Base-by-base conservation (phyloP, 768 basidiomycete genomes). In the Suillus alpinus region DNA sequence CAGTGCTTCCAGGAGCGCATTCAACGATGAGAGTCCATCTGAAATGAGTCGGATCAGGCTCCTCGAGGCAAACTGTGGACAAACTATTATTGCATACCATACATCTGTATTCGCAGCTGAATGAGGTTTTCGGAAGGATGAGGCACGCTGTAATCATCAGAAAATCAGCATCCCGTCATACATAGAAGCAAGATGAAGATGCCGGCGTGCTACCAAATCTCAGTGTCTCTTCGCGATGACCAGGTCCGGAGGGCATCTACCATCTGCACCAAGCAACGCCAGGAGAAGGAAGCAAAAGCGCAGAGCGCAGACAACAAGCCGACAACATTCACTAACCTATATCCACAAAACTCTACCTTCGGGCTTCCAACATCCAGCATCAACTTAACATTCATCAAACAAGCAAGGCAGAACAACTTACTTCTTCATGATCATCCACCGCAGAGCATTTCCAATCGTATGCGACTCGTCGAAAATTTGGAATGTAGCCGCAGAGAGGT, bases 361-460 rank as follows among this genome's bases (percentile, higher is more conserved):
- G 96, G 93, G 71, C 96, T 98, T 68, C 60, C 32, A 60, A n/a
- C 37, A 10, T 56, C 41, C 62, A 41, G 58, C 43, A 3, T n/a
- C n/a, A 29, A 56, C 20, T 53, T 43, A 37, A 32, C 29, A 18
- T 50, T n/a, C 31, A 34, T 39, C 20, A 40, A 50, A n/a, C 57
- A 6, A 32, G 9, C 32, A 52, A 53, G n/a, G n/a, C n/a, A 57
- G 20, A 20, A 37, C 37, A 14, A 68, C 88, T 59, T 66, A 98
- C 97, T 99, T 96, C 79, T 98, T 97, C 96, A 98, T 98, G 61
- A 98, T 72, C 89, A 98, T 98, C 95, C 95, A 99, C 39, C 96
- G 78, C 41, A 98, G 80, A 0, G 94, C 84, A 67, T 99, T 99
- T 6, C 97, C 97, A 31, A 98, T 85, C 18, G 49, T 50, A 50